These are phyloP conservation scores for Xerocomellus amylosporus DNA, from an alignment of 768 basidiomycete species.

Conservation along the genomic window DNA sequence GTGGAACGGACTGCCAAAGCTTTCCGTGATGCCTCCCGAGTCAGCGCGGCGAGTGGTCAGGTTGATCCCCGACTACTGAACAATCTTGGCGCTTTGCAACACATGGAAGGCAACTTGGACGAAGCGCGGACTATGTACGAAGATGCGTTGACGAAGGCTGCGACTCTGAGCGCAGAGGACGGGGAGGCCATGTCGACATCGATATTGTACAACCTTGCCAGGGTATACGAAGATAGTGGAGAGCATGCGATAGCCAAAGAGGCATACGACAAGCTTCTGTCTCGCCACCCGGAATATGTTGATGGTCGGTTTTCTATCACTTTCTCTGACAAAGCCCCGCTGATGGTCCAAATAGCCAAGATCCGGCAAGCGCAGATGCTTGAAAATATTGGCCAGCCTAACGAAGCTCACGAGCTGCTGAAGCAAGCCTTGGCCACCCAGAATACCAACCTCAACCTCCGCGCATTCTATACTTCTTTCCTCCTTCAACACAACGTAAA, in stretches of 20 bases:
- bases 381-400: conserved; percentile 61
- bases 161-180: conserved; percentile 42
- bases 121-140: conserved; percentile 70
- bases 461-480: conserved; percentile 92
- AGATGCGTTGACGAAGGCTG: conserved; percentile 61
- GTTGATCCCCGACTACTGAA: conserved; percentile 71
- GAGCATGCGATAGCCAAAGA: conserved; percentile 72
- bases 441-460: conserved; percentile 76
- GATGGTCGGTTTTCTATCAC: conserved; percentile 64
- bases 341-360: conserved; percentile 61
- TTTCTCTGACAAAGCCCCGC: not conserved
- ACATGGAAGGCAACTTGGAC: conserved; percentile 58
- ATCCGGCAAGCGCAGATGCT: conserved; percentile 86
- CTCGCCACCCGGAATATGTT: conserved; percentile 93
- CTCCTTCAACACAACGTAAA: conserved; percentile 75
- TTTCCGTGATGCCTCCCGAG: conserved; percentile 67
- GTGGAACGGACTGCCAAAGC: conserved; percentile 71
- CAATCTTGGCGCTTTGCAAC: conserved; percentile 74
- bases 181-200: conserved; percentile 77
- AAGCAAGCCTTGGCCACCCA: conserved; percentile 87
- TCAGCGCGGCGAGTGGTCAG: conserved; percentile 50
- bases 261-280: conserved; percentile 82
- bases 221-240: conserved; percentile 85
- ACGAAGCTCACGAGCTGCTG: conserved; percentile 82
- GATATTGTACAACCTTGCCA: conserved; percentile 86